Conservation (phyloP, 305 asterid genomes). For the Fraxinus nigra region DNA sequence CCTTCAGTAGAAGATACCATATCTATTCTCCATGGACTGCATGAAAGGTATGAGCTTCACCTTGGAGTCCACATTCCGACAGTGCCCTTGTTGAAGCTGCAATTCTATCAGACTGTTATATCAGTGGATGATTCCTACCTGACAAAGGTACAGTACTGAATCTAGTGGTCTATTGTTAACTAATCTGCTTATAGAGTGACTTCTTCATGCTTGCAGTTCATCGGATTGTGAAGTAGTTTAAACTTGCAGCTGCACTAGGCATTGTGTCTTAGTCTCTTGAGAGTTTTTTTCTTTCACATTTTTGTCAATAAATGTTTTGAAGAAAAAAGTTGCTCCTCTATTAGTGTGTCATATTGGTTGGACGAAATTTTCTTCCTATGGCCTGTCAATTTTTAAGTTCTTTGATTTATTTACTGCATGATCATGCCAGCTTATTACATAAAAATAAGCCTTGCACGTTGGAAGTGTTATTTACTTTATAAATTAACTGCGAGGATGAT, state of each 20-base stretch:
- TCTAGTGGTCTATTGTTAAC: background rate
- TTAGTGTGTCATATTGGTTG: background rate
- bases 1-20: constrained; percentile 89
- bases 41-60: constrained; percentile 92
- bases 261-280: background rate
- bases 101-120: constrained; percentile 79
- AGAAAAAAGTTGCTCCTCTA: background rate
- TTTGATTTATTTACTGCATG: background rate
- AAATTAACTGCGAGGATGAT: background rate
- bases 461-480: background rate
- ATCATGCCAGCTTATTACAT: background rate
- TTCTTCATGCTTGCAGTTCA: background rate
- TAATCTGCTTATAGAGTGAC: background rate
- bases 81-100: constrained; percentile 95
- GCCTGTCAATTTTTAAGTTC: background rate
- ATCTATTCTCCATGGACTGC: constrained; percentile 91
- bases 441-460: background rate
- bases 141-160: constrained; percentile 40
- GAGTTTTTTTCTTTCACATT: background rate
- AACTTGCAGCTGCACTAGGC: background rate
- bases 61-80: constrained; percentile 86
- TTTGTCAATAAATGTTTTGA: background rate
- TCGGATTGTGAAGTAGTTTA: background rate
- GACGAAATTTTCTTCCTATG: background rate
- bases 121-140: constrained; percentile 87